Conservation (phyloP, 1,284 basidiomycete species). For the Tremellales sp. region DNA sequence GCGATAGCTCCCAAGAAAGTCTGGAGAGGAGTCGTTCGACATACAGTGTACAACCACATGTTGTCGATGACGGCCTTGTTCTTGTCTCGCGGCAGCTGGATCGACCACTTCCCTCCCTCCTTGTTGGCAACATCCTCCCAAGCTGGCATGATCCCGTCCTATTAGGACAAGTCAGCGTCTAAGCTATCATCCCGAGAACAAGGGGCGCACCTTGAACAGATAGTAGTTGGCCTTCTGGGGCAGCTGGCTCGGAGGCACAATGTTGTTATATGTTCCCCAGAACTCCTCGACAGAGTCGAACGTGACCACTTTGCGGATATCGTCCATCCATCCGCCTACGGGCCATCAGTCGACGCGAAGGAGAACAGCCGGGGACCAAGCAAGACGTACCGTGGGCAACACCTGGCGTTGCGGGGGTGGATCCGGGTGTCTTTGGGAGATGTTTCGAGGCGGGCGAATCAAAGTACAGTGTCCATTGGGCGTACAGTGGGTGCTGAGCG, state of each 20-base stretch:
- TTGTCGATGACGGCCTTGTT: slow-evolving; percentile 78
- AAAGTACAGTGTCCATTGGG: slow-evolving; percentile 96
- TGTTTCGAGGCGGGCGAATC: slow-evolving; percentile 85
- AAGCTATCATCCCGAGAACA: no score
- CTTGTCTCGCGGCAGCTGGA: slow-evolving; percentile 95
- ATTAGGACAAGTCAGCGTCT: slow-evolving; percentile 5
- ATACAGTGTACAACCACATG: slow-evolving; percentile 96
- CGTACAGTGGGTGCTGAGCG: slow-evolving; percentile 78
- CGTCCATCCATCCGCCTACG: slow-evolving; percentile 91
- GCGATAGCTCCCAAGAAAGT: background rate
- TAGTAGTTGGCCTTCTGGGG: slow-evolving; percentile 98
- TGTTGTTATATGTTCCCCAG: slow-evolving; percentile 99
- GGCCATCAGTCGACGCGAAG: background rate
- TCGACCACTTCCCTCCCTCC: slow-evolving; percentile 96
- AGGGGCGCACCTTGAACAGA: slow-evolving; percentile 76
- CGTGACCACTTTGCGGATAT: slow-evolving; percentile 87
- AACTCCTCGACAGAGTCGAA: slow-evolving; percentile 96
- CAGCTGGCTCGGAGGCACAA: slow-evolving; percentile 90
- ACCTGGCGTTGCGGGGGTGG: slow-evolving; percentile 67
- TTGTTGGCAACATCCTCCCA: slow-evolving; percentile 97
- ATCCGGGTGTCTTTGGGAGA: slow-evolving; percentile 77
- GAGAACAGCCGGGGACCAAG: slow-evolving; percentile 60
- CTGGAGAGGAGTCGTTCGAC: slow-evolving; percentile 29
- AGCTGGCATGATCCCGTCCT: slow-evolving; percentile 92
- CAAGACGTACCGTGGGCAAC: slow-evolving; percentile 41